Conservation (phyloP, 1,139 yeast species). For the Lodderomyces beijingensis region DNA sequence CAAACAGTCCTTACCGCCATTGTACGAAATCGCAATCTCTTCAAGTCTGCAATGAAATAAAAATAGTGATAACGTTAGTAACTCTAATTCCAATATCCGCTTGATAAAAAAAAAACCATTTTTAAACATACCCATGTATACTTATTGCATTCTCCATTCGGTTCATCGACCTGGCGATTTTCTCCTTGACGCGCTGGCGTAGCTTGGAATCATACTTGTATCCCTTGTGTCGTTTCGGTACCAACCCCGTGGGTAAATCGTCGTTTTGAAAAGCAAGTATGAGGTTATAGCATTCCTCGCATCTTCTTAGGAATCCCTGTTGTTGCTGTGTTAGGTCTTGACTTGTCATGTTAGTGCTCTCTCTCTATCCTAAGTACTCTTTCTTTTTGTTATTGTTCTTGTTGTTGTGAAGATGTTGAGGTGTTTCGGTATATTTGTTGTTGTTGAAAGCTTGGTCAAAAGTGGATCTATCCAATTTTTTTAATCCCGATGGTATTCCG, state of each 20-base stretch:
- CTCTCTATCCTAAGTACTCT: too few species aligned
- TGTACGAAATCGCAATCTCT: constrained; percentile 72
- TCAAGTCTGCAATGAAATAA: constrained; percentile 25
- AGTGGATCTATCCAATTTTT: too few species aligned
- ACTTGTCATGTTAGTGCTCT: not conserved
- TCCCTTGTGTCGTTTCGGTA: constrained; percentile 15
- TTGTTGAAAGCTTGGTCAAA: too few species aligned
- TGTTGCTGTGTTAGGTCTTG: constrained; percentile 5
- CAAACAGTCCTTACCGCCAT: constrained; percentile 89
- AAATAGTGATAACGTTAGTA: constrained; percentile 16
- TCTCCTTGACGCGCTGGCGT: constrained; percentile 26
- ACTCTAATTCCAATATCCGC: not conserved
- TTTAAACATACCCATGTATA: constrained; percentile 29
- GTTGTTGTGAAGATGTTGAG: too few species aligned
- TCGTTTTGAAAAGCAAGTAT: constrained; percentile 32
- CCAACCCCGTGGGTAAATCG: constrained; percentile 24
- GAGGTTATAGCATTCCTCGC: constrained; percentile 31
- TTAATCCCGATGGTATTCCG: too few species aligned
- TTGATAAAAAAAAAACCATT: not conserved
- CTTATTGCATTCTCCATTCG: constrained; percentile 29
- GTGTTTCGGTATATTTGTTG: not conserved
- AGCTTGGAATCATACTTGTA: constrained; percentile 21
- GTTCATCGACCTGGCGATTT: constrained; percentile 27
- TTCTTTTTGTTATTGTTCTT: too few species aligned
- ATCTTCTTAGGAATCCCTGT: constrained; percentile 18